A percentile compares a stretch with the other conserved stretches of the same genome.
Conservation (phyloP, 495 filamentous ascomycete species). For the Echria macrotheca region DNA sequence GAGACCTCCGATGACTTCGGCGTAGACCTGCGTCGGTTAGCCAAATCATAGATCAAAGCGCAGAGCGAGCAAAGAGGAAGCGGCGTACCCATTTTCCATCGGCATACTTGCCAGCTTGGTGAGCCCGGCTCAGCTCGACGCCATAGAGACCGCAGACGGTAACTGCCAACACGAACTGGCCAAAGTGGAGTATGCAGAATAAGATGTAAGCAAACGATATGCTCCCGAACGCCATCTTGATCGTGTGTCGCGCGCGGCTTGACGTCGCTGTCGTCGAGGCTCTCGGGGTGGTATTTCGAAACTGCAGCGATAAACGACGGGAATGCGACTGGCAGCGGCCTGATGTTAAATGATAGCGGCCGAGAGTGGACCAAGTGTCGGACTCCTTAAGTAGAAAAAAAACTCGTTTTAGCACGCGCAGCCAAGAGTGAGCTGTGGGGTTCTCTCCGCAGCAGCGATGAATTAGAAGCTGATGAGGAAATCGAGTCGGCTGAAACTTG, state of each 20-base stretch:
- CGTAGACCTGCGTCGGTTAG: slow-evolving; percentile 51
- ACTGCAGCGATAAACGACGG: too few species aligned
- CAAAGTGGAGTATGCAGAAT: slow-evolving; percentile 55
- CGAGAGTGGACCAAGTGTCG: too few species aligned
- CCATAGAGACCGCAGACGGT: slow-evolving; percentile 77
- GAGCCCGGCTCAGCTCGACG: slow-evolving; percentile 56
- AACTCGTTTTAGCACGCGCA: slow-evolving; percentile 2
- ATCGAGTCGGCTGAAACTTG: background rate
- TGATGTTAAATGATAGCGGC: too few species aligned
- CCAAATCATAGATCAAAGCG: background rate
- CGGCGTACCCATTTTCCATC: slow-evolving; percentile 64
- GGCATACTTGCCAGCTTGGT: slow-evolving; percentile 40
- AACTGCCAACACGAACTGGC: slow-evolving; percentile 69
- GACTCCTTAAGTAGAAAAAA: too few species aligned
- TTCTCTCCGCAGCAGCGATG: background rate
- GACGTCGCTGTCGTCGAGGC: too few species aligned
- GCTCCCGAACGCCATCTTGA: slow-evolving; percentile 33
- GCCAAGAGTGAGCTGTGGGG: slow-evolving; percentile 1
- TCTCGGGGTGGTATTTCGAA: too few species aligned
- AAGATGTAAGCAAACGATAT: slow-evolving; percentile 35
- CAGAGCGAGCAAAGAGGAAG: background rate
- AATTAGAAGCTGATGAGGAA: background rate
- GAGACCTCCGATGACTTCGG: slow-evolving; percentile 58
- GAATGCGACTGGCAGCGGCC: background rate
- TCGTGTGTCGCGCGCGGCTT: background rate